These are phyloP conservation scores for Aspergillus fructus DNA, from an alignment of 2,329 filamentous ascomycete genomes.

Conservation along the genomic window DNA sequence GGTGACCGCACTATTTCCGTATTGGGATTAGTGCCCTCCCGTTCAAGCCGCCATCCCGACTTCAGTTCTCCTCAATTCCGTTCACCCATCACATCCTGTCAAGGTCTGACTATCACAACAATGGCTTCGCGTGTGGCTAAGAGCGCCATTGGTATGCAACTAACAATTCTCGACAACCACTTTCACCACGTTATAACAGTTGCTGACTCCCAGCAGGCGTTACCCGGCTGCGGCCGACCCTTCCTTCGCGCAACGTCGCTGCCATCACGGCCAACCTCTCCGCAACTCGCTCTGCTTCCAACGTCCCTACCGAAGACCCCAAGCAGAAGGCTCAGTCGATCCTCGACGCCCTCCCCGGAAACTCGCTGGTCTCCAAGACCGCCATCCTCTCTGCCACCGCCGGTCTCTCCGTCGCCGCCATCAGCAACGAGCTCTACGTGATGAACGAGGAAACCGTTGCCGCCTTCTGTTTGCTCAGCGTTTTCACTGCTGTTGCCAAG, in stretches of 20 bases:
- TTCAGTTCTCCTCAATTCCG: slow-evolving; percentile 42
- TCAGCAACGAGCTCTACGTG: slow-evolving; percentile 99
- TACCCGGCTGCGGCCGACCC: slow-evolving; percentile 80
- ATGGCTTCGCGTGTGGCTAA: slow-evolving; percentile 98
- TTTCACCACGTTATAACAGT: slow-evolving; percentile 22
- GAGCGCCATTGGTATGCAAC: slow-evolving; percentile 83
- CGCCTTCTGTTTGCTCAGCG: slow-evolving; percentile 84
- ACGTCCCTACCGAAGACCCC: slow-evolving; percentile 80
- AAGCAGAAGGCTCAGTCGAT: slow-evolving; percentile 97
- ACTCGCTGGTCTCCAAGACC: slow-evolving; percentile 89
- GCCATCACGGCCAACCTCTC: slow-evolving; percentile 69
- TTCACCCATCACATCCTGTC: slow-evolving; percentile 42
- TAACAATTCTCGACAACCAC: slow-evolving; percentile 23
- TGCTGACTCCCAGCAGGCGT: slow-evolving; percentile 64
- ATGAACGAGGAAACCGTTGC: slow-evolving; percentile 98
- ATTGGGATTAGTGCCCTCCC: slow-evolving; percentile 36
- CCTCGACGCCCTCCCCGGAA: slow-evolving; percentile 89
- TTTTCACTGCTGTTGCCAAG: slow-evolving; percentile 90
- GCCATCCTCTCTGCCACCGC: slow-evolving; percentile 93
- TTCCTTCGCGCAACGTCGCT: slow-evolving; percentile 73
- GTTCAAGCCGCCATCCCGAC: slow-evolving; percentile 41
- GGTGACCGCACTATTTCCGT: slow-evolving; percentile 24
- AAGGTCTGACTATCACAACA: slow-evolving; percentile 64
- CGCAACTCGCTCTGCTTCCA: slow-evolving; percentile 69
- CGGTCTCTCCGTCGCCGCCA: slow-evolving; percentile 86